Evolutionary conservation across 495 filamentous ascomycete species (phyloP).

Genomic region (Daldinia vernicosa): DNA sequence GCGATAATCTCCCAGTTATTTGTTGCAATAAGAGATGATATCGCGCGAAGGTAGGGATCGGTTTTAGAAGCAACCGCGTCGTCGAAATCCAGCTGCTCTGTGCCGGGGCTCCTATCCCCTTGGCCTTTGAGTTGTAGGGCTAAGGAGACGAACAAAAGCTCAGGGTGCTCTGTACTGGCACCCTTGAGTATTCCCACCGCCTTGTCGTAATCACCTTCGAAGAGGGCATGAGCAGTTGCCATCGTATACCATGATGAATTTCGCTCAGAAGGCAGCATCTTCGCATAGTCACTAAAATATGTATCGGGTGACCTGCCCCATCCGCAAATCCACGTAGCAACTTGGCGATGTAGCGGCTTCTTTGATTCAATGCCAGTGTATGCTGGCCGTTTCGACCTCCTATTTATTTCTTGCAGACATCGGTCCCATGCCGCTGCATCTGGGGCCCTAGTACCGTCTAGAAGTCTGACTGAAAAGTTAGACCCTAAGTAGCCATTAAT

Average conservation of each 20-base stretch:
- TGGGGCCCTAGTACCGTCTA: slow-evolving; percentile 51
- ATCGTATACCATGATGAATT: slow-evolving; percentile 80
- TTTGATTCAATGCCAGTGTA: slow-evolving; percentile 65
- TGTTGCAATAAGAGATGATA: slow-evolving; percentile 90
- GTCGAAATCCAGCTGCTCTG: slow-evolving; percentile 57
- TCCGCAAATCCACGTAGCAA: slow-evolving; percentile 79
- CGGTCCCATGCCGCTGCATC: slow-evolving; percentile 60
- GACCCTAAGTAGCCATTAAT: slow-evolving; percentile 44
- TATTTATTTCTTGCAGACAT: slow-evolving; percentile 57
- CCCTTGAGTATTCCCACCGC: slow-evolving; percentile 62
- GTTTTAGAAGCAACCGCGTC: slow-evolving; percentile 58
- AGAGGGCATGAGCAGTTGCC: slow-evolving; percentile 79
- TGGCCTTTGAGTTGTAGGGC: slow-evolving; percentile 61
- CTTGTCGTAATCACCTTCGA: slow-evolving; percentile 71
- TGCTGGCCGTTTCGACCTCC: slow-evolving; percentile 50
- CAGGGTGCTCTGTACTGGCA: slow-evolving; percentile 58
- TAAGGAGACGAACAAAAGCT: slow-evolving; percentile 62
- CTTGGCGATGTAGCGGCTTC: slow-evolving; percentile 75
- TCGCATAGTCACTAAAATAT: slow-evolving; percentile 58
- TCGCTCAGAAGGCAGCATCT: slow-evolving; percentile 61
- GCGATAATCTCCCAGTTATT: slow-evolving; percentile 87
- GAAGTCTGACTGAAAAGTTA: slow-evolving; percentile 53
- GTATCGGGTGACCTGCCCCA: slow-evolving; percentile 69
- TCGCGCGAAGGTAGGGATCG: slow-evolving; percentile 88
- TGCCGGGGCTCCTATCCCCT: slow-evolving; percentile 42